Conservation (phyloP, 2,329 filamentous ascomycete genomes). For the Aspergillus ibericus region DNA sequence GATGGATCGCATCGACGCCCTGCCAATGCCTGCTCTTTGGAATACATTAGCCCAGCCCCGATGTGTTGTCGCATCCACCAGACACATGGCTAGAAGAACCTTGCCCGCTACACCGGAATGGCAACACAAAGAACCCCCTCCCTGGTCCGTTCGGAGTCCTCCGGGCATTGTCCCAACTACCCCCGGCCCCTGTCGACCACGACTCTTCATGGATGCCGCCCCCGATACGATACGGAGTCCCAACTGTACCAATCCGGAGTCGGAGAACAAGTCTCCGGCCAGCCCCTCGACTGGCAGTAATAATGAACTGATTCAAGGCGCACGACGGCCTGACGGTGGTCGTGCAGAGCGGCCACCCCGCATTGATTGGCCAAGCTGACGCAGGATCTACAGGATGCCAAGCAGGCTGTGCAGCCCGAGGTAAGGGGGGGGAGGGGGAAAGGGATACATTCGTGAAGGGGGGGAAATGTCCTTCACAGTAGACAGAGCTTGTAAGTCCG, state of each 20-base stretch:
- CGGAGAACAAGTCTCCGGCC: slow-evolving; percentile 10
- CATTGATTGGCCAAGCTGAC: slow-evolving; percentile 10
- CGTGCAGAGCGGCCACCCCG: slow-evolving; percentile 6
- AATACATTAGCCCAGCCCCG: not conserved
- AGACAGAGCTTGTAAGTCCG: not conserved
- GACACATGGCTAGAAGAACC: slow-evolving; percentile 4
- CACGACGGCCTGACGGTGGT: slow-evolving; percentile 17
- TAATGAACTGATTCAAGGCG: slow-evolving; percentile 3
- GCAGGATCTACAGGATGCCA: slow-evolving; percentile 21
- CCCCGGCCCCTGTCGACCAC: no score
- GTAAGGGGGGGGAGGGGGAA: slow-evolving; percentile 10
- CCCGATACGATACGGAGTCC: not conserved
- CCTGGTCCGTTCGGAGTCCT: not conserved
- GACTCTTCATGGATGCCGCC: not conserved
- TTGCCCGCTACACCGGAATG: slow-evolving; percentile 1
- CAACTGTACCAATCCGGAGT: not conserved
- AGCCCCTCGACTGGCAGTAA: not conserved
- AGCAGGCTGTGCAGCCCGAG: slow-evolving; percentile 20
- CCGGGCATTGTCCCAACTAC: not conserved
- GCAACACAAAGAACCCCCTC: not conserved
- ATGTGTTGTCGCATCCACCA: slow-evolving; percentile 1
- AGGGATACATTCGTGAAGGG: not conserved
- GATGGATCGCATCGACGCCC: not conserved
- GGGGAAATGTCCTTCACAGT: not conserved
- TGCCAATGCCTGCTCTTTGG: not conserved